Base-by-base conservation (phyloP, 257 asterid genomes). In the Avicennia marina region DNA sequence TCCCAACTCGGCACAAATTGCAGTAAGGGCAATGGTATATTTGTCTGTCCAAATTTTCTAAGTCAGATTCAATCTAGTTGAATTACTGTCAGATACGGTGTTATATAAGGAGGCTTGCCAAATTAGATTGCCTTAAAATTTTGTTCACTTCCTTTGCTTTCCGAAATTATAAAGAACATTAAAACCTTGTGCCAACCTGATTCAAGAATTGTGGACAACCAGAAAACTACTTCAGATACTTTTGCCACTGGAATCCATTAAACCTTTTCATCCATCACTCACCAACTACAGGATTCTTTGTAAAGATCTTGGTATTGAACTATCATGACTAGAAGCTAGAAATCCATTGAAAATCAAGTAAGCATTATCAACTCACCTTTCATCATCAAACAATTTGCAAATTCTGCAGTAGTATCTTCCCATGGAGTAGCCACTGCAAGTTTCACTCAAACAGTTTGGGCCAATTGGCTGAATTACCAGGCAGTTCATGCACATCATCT, bases 21-120 rank as follows among this genome's bases (percentile, higher is more conserved):
- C 97, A 89, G 81, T 76, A 89, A 52, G 94, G 97, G 76, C 95
- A 89, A 68, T 89, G 97, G 67, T 86, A 89, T 64, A 89, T 89
- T 69, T 79, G 75, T 85, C 94, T 89, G 91, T 48, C 51, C 67
- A 42, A 64, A 69, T 53, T 61, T 36, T 62, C 34, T 17, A 36
- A 46, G 74, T 78, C 78, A 82, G 84, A 58, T 71, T 27, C 15
- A 15, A 64, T 53, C 53, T 42, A 56, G 60, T 58, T 49, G 13
- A 15, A 42, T 17, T 17, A 17, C 20, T 41, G 50, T 32, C 8
- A 19, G 38, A 7, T 54, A 42, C 16, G 40, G 44, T 24, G 26
- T 11, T 38, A 34, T 26, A 54, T 10, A 43, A 22, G 47, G 46
- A 33, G 3, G 44, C 46, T 27, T 56, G 38, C 34, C 53, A 48